Conservation (phyloP, 2,329 filamentous ascomycete species). For the Chaetomium strumarium region DNA sequence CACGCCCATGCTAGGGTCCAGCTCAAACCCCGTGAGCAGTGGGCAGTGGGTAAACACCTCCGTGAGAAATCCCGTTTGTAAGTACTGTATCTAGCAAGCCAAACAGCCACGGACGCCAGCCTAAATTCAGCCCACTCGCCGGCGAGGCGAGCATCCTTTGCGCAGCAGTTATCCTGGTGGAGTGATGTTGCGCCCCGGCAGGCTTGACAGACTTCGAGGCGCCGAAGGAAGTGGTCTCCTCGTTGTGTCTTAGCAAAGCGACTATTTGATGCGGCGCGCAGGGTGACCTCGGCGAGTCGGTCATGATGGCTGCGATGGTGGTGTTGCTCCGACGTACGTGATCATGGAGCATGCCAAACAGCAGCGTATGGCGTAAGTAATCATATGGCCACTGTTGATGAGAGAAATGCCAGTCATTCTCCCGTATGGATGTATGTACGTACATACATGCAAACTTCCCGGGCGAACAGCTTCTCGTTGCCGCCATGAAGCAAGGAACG, state of each 20-base stretch:
- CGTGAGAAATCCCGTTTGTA: constrained; percentile 6
- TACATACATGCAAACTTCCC: too few relatives aligned
- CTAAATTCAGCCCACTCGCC: constrained; percentile 9
- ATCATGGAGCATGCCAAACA: not conserved
- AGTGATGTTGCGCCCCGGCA: not conserved
- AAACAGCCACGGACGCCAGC: not conserved
- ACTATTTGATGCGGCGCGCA: not conserved
- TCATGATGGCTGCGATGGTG: not conserved
- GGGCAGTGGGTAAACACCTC: constrained; percentile 6
- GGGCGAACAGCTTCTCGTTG: not conserved
- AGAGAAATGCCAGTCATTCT: not conserved
- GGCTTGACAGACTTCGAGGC: not conserved
- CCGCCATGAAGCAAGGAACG: not conserved
- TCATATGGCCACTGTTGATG: not conserved
- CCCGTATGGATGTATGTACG: too few relatives aligned
- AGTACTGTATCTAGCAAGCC: not conserved
- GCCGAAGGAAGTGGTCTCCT: not conserved
- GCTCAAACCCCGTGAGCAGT: constrained; percentile 21
- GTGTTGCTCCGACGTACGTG: not conserved
- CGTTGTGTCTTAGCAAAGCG: not conserved
- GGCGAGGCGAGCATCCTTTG: constrained; percentile 3
- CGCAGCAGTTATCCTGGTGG: constrained; percentile 4
- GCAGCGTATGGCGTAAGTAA: not conserved
- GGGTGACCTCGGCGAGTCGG: not conserved
- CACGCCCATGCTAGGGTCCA: constrained; percentile 21